These are phyloP conservation scores for Aspergillus panamensis DNA, from an alignment of 495 filamentous ascomycete species.

Conservation along the genomic window DNA sequence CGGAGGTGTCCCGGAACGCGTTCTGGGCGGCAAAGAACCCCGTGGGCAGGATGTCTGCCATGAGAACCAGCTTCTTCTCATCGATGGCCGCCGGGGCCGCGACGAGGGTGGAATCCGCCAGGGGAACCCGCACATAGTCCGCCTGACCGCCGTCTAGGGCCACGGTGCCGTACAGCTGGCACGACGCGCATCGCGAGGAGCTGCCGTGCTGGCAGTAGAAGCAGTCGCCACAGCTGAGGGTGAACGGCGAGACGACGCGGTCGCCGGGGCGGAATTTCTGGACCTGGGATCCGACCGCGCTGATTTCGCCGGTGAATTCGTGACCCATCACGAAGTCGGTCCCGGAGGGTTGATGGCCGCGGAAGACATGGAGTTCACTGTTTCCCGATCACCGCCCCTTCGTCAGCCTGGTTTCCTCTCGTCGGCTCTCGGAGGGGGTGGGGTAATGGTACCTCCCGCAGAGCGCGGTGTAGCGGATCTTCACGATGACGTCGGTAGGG, in stretches of 20 bases:
- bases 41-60: slow-evolving; percentile 60
- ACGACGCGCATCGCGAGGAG: slow-evolving; percentile 57
- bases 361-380: slow-evolving; percentile 75
- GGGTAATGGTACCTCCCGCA: slow-evolving; percentile 67
- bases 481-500: slow-evolving; percentile 73
- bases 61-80: slow-evolving; percentile 70
- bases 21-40: slow-evolving; percentile 80
- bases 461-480: slow-evolving; percentile 76
- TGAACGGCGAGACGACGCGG: slow-evolving; percentile 72
- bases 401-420: background rate
- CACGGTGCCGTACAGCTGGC: slow-evolving; percentile 65
- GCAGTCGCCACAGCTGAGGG: slow-evolving; percentile 62
- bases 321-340: slow-evolving; percentile 58
- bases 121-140: slow-evolving; percentile 78
- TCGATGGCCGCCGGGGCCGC: slow-evolving; percentile 64
- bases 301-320: slow-evolving; percentile 72
- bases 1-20: slow-evolving; percentile 59
- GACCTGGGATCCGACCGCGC: slow-evolving; percentile 56
- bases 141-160: slow-evolving; percentile 80
- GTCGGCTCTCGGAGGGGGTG: background rate
- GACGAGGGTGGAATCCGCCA: slow-evolving; percentile 74
- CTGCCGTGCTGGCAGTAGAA: slow-evolving; percentile 68
- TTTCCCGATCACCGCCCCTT: background rate
- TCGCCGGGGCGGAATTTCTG: slow-evolving; percentile 64
- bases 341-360: slow-evolving; percentile 61